Evolutionary conservation across 148 eudicot species (phyloP).

Genomic region (Tetragonia tetragonoides): DNA sequence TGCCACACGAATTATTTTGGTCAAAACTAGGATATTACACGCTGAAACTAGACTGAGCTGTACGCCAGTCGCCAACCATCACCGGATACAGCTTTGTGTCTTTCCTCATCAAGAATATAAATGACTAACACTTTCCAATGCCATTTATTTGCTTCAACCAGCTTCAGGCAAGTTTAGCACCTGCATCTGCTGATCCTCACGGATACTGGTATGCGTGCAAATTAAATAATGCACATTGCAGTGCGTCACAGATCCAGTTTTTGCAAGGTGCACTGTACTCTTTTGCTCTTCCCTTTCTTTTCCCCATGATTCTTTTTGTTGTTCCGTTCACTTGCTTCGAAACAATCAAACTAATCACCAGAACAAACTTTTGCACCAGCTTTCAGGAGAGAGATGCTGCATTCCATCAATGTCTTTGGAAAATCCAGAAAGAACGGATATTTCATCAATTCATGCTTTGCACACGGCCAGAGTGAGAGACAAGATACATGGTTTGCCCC

Average conservation of each 20-base stretch:
- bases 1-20: neutral
- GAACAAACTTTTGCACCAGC: constrained; percentile 37
- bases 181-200: constrained; percentile 72
- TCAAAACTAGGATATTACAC: neutral
- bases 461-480: constrained; percentile 91
- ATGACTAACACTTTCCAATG: neutral
- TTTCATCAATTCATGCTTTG: constrained; percentile 84
- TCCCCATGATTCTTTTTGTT: neutral
- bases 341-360: neutral
- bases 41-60: neutral
- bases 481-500: constrained; percentile 94
- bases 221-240: constrained; percentile 55
- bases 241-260: constrained; percentile 65
- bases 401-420: constrained; percentile 48
- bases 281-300: neutral
- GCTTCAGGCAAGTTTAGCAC: constrained; percentile 81
- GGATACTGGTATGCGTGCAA: constrained; percentile 73
- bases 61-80: neutral
- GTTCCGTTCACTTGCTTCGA: neutral
- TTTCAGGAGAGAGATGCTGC: constrained; percentile 73
- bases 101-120: neutral
- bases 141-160: constrained; percentile 21
- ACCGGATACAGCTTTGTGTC: neutral
- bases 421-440: constrained; percentile 60
- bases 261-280: constrained; percentile 52